These are phyloP conservation scores for Wilcoxina mikolae DNA, from an alignment of 495 filamentous ascomycete species.

Conservation along the genomic window DNA sequence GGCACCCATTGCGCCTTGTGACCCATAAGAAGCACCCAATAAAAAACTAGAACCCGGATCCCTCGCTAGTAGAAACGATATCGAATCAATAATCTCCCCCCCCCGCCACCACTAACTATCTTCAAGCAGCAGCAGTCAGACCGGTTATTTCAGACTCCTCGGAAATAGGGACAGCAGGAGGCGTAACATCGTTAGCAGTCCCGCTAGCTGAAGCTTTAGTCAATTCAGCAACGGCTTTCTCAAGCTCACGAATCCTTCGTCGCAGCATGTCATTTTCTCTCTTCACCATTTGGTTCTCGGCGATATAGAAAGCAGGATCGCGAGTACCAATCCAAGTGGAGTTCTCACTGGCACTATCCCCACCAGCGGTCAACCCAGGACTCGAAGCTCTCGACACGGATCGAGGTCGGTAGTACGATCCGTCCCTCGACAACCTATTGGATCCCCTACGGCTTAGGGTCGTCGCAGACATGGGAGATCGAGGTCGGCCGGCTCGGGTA, in stretches of 20 bases:
- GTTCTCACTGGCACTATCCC: conserved; percentile 17
- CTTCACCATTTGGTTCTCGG: conserved; percentile 71
- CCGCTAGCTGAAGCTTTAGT: neutral
- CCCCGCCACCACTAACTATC: neutral
- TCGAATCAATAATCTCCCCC: neutral
- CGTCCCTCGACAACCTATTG: conserved; percentile 20
- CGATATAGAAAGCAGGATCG: conserved; percentile 78
- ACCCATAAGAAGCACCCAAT: no score
- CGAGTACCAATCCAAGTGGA: conserved; percentile 36
- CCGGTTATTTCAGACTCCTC: neutral
- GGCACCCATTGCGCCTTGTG: no score
- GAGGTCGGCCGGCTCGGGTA: conserved; percentile 45
- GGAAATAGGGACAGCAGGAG: neutral
- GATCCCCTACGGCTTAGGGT: conserved; percentile 17
- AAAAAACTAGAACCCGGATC: no score
- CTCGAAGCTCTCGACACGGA: conserved; percentile 38
- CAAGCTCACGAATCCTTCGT: conserved; percentile 68
- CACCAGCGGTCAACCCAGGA: conserved; percentile 30
- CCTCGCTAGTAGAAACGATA: neutral
- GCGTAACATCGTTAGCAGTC: neutral
- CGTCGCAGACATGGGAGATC: conserved; percentile 35
- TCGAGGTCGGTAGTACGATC: conserved; percentile 14
- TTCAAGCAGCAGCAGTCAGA: neutral
- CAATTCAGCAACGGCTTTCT: conserved; percentile 34
- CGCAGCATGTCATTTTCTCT: conserved; percentile 91